Base-by-base conservation (phyloP, 768 basidiomycete genomes). In the Boletus insuetus region DNA sequence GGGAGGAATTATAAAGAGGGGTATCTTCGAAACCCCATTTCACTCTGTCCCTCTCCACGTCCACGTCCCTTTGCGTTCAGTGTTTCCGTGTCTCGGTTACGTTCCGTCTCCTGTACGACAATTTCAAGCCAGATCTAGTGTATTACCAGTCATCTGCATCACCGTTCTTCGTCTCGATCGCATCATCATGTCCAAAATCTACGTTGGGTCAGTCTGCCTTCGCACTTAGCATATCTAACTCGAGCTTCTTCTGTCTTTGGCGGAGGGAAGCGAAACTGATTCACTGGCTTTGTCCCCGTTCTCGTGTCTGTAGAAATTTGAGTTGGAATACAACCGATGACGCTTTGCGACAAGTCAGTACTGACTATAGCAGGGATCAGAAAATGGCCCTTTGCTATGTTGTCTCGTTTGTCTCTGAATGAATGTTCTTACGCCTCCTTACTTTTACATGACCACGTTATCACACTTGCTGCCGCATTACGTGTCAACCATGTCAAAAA, bases 241-340 rank as follows among this genome's bases (percentile, higher is more conserved):
- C n/a, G 71, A 68, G 64, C 79, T 78, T 79, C 72, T 73, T 71
- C 65, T 70, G 71, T 75, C 72, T 70, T 65, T 73, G 68, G 64
- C 68, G 68, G 67, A 67, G 77, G 68, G 70, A 72, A 75, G 63
- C 73, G 73, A 68, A 75, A 84, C 83, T 86, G 77, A 87, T 84
- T 74, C 69, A 52, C 58, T 70, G 64, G 69, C 73, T 77, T 75
- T 70, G 56, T 60, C 51, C 46, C 34, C 77, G 75, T 69, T 74
- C 62, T 46, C 74, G 70, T 63, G 73, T 74, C 70, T 77, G 77
- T 86, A 92, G 91, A 80, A 92, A 92, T 85, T 81, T 92, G 82
- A 91, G 89, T 83, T 93, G 91, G 91, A 89, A 88, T 80, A 96
- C 94, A 74, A 94, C 85, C 73, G 94, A 96, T 84, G 94, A 96